Percentiles rank a stretch among this genome's conserved stretches.
Conservation (phyloP, 202 grass and related monocot genomes). For the Cymbopogon flexuosus region DNA sequence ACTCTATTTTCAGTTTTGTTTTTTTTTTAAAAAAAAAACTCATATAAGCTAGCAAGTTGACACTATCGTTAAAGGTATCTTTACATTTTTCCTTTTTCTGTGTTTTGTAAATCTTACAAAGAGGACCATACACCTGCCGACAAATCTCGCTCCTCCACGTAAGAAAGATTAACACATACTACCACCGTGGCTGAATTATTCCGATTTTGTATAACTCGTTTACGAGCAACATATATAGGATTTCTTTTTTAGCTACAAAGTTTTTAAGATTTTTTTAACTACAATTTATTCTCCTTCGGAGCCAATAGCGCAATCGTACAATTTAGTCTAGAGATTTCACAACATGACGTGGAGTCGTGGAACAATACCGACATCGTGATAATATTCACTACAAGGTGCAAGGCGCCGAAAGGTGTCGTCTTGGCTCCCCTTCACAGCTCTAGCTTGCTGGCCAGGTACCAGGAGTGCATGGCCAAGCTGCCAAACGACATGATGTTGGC, state of each 20-base stretch:
- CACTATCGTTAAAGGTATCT: neutral
- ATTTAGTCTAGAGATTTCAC: neutral
- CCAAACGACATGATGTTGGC: constrained; percentile 95
- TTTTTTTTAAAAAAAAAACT: too few relatives aligned
- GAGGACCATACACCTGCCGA: neutral
- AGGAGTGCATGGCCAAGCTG: constrained; percentile 92
- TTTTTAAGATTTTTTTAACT: neutral
- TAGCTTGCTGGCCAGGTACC: constrained; percentile 85
- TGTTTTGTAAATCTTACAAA: neutral
- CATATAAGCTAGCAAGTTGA: neutral
- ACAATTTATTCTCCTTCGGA: neutral
- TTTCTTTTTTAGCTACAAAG: neutral
- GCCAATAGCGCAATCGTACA: neutral
- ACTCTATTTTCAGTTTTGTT: too few relatives aligned
- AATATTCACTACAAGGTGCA: neutral
- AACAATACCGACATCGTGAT: neutral
- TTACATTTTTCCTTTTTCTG: neutral
- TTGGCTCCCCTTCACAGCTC: constrained; percentile 39
- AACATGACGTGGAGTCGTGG: neutral
- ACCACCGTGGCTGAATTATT: neutral
- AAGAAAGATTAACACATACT: neutral
- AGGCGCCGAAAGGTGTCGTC: neutral
- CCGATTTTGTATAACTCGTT: neutral
- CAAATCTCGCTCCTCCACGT: neutral
- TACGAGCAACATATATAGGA: neutral